Base-by-base conservation (phyloP, 805 yeast genomes). In the Candida easanensis region DNA sequence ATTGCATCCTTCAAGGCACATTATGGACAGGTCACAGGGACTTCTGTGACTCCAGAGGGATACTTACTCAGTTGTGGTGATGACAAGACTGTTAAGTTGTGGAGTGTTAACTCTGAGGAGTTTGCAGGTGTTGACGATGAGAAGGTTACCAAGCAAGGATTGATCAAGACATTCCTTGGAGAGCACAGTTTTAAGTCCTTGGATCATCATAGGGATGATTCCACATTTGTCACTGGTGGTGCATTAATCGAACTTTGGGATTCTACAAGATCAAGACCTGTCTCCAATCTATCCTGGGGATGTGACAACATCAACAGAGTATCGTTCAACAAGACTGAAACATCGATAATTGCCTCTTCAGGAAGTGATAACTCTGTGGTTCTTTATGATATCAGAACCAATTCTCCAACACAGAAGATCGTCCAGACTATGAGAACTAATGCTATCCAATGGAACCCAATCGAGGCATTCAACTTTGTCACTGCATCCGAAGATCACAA, bases 401-500 rank as follows among this genome's bases (percentile, higher is more conserved):
- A 86, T 56, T 76, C 95, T 2, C 97, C 99, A 13, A 80, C 95
- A 5, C 98, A 95, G 65, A 91, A 90, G 63, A 78, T 91, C 46
- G 85, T 84, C 36, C 86, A 93, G 21, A 70, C 80, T 16, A 72
- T 93, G 76, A 76, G 95, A 56, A 86, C 90, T 16, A 93, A 93
- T 64, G 74, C 91, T 36, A 73, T 93, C 20, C 76, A 89, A 43
- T 93, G 98, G 98, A 93, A 93, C 66, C 99, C 99, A 4, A 87
- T 93, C 84, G 98, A 93, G 65, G 96, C 98, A 2, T 93, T 79
- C 68, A 81, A 85, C 60, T 91, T 93, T 68, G 97, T 90, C 15
- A 80, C 87, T 32, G 98, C 88, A 3, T 80, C 80, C 59, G 99
- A 93, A 66, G 98, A 93, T 69, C 97, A 91, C 65, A 93, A 93